A percentile compares a stretch with the other conserved stretches of the same genome.
Evolutionary conservation across 2,329 filamentous ascomycete species (phyloP).

Genomic region (Hawksworthiomyces lignivorus): DNA sequence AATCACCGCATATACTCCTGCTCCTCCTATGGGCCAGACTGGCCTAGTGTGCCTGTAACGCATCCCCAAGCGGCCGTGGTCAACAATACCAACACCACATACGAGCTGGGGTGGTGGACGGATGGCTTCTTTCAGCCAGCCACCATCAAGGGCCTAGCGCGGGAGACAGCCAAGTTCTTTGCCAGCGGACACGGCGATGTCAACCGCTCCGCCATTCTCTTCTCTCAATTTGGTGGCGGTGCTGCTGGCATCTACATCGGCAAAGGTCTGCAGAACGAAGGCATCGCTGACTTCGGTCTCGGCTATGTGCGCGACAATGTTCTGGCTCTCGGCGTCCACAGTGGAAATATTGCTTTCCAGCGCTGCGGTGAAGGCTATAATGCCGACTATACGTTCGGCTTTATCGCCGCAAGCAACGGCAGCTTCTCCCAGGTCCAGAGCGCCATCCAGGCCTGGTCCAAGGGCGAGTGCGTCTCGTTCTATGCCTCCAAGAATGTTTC

Average conservation of each 20-base stretch:
- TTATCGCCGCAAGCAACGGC: constrained; percentile 24
- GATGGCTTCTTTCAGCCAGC: no score
- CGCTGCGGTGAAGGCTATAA: constrained; percentile 25
- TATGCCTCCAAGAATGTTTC: no score
- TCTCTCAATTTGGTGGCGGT: constrained; percentile 21
- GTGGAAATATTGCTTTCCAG: constrained; percentile 27
- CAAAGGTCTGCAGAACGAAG: constrained; percentile 19
- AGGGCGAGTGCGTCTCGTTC: constrained; percentile 19
- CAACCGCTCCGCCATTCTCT: constrained; percentile 21
- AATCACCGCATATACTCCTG: constrained; percentile 13
- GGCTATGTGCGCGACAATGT: constrained; percentile 20
- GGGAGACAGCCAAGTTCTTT: no score
- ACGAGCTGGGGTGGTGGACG: constrained; percentile 17
- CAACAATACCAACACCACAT: constrained; percentile 14
- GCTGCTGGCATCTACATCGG: constrained; percentile 29
- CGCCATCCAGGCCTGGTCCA: constrained; percentile 23
- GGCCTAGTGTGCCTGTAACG: no score
- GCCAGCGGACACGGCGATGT: constrained; percentile 7
- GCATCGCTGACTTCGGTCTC: constrained; percentile 18
- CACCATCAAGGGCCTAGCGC: no score
- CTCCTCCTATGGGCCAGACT: constrained; percentile 14
- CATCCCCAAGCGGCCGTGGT: constrained; percentile 5
- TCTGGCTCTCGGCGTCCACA: constrained; percentile 17
- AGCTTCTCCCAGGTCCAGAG: constrained; percentile 24
- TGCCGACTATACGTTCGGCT: constrained; percentile 25